Evolutionary conservation across 495 filamentous ascomycete genomes (phyloP).

Genomic region (Xylaria scruposa): DNA sequence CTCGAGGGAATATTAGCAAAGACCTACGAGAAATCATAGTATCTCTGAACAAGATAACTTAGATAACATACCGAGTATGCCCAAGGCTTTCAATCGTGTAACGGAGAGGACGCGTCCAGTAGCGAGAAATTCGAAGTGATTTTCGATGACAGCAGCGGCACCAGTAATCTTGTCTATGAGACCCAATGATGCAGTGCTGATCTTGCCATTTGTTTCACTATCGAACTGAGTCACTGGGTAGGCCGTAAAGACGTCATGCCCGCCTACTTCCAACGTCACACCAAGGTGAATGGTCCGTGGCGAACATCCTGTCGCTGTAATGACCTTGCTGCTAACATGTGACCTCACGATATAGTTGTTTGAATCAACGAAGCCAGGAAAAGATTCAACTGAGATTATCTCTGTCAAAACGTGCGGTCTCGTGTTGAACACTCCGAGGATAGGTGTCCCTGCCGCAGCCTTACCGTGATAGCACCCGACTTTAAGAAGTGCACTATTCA

Average conservation of each 20-base stretch:
- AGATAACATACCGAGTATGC: constrained; percentile 65
- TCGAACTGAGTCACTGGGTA: constrained; percentile 67
- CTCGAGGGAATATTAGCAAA: constrained; percentile 42
- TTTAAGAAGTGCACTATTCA: constrained; percentile 65
- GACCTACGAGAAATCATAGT: not conserved
- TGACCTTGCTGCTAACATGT: constrained; percentile 71
- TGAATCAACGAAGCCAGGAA: constrained; percentile 67
- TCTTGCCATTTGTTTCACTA: constrained; percentile 45
- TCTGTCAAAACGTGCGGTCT: constrained; percentile 62
- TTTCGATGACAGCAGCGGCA: constrained; percentile 72
- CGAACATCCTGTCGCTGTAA: constrained; percentile 51
- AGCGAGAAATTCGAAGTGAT: constrained; percentile 60
- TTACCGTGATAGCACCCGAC: constrained; percentile 73
- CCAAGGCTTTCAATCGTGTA: constrained; percentile 79
- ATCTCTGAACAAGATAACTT: not conserved
- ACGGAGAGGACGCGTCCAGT: constrained; percentile 68
- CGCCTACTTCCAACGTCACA: constrained; percentile 65
- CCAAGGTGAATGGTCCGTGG: constrained; percentile 56
- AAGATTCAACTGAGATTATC: constrained; percentile 70
- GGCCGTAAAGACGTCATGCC: constrained; percentile 83
- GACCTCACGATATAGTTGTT: constrained; percentile 73
- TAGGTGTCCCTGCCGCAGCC: constrained; percentile 70
- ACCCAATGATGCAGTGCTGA: constrained; percentile 72
- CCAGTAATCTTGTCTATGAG: constrained; percentile 91
- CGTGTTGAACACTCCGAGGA: constrained; percentile 87